Evolutionary conservation across 2,329 filamentous ascomycete genomes (phyloP).

Genomic region (Pestalotiopsis sp.): DNA sequence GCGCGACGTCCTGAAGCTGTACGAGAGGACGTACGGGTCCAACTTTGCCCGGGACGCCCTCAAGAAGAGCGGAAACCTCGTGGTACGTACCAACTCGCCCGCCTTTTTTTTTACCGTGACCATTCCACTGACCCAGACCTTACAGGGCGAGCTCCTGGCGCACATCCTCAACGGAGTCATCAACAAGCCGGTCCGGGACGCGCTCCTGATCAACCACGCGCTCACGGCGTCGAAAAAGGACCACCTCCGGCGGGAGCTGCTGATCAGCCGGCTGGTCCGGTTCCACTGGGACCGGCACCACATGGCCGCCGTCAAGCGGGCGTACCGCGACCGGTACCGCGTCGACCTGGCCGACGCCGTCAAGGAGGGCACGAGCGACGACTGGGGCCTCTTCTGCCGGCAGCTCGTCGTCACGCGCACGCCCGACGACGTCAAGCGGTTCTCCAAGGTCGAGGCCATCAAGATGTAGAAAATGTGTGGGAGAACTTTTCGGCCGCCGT

Average conservation of each 20-base stretch:
- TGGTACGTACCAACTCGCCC: constrained; percentile 62
- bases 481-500: not conserved
- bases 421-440: constrained; percentile 59
- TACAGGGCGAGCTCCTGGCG: constrained; percentile 86
- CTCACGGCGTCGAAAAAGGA: constrained; percentile 75
- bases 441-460: constrained; percentile 43
- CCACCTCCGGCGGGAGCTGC: constrained; percentile 75
- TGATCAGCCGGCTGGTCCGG: constrained; percentile 85
- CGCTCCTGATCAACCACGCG: constrained; percentile 87
- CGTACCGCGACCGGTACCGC: constrained; percentile 79
- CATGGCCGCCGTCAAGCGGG: constrained; percentile 75
- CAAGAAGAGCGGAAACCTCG: constrained; percentile 86
- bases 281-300: constrained; percentile 92
- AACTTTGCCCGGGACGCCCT: constrained; percentile 91
- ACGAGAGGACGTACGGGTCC: constrained; percentile 71
- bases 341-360: constrained; percentile 77
- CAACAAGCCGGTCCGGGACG: constrained; percentile 92
- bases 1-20: constrained; percentile 75
- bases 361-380: constrained; percentile 72
- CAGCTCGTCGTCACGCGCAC: constrained; percentile 67
- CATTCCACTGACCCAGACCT: constrained; percentile 18
- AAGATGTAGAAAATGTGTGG: constrained; percentile 4
- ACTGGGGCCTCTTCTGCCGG: constrained; percentile 78
- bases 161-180: constrained; percentile 97
- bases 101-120: not conserved